phyloP scores from a whole-genome alignment of 768 basidiomycete genomes.

The Mycena rosella region DNA sequence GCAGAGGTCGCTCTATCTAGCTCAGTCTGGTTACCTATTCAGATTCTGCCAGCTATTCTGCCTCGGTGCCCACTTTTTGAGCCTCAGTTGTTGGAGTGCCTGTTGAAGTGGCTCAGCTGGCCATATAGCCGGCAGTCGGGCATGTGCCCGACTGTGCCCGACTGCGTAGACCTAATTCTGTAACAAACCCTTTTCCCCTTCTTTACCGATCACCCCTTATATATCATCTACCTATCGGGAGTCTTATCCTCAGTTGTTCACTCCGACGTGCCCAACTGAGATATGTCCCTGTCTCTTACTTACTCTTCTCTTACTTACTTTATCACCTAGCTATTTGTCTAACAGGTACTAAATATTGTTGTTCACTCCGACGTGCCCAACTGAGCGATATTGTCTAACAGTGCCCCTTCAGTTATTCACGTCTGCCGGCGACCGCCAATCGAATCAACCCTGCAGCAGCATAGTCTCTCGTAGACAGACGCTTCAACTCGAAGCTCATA shows the following conservation, averaged over 20 bases:
- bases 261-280: too few species aligned
- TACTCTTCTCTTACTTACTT: too few species aligned
- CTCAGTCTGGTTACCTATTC: too few species aligned
- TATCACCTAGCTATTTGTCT: not conserved
- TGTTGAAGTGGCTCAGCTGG: conserved; percentile 1
- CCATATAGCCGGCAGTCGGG: not conserved
- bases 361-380: not conserved
- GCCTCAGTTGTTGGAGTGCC: too few species aligned
- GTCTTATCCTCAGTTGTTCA: not conserved
- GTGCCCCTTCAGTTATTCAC: too few species aligned
- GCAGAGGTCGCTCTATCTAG: too few species aligned
- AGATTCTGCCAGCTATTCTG: not conserved
- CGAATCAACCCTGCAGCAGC: too few species aligned
- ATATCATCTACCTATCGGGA: not conserved
- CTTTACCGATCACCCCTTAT: not conserved
- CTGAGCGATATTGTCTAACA: not conserved
- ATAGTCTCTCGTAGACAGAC: too few species aligned
- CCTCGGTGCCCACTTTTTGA: too few species aligned
- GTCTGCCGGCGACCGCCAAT: too few species aligned
- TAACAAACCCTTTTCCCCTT: not conserved
- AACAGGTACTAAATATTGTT: not conserved
- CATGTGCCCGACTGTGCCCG: not conserved
- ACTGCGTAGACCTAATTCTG: not conserved
- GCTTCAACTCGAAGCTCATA: too few species aligned
- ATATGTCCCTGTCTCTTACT: too few species aligned